These are phyloP conservation scores for Petunia hybrid DNA, from an alignment of 305 asterid species.

Conservation along the genomic window DNA sequence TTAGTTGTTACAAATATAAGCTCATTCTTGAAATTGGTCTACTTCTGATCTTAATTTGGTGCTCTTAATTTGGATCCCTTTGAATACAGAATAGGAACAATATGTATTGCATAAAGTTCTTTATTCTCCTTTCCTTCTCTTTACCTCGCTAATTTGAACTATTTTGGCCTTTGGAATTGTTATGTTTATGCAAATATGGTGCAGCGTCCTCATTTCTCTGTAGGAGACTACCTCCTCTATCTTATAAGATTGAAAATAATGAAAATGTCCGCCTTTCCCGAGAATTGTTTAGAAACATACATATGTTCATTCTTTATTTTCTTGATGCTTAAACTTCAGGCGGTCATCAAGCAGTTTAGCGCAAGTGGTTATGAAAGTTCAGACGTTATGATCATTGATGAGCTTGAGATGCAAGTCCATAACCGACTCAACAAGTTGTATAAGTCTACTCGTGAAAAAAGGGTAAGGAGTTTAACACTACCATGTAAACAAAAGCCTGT, in stretches of 20 bases:
- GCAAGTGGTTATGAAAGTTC: slow-evolving; percentile 94
- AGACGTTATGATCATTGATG: slow-evolving; percentile 85
- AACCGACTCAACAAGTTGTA: slow-evolving; percentile 87
- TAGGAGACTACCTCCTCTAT: background rate
- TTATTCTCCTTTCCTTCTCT: background rate
- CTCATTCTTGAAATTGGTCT: background rate
- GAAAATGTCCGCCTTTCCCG: background rate
- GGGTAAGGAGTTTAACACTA: slow-evolving; percentile 56
- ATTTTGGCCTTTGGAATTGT: background rate
- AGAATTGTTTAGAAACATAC: background rate
- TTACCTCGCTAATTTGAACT: background rate
- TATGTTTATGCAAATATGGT: slow-evolving; percentile 13
- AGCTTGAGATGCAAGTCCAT: slow-evolving; percentile 90
- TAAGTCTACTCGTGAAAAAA: slow-evolving; percentile 87
- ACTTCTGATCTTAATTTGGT: background rate
- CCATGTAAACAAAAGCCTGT: background rate
- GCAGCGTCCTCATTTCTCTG: background rate
- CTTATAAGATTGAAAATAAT: background rate
- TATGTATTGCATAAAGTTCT: background rate
- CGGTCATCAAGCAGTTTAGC: slow-evolving; percentile 93
- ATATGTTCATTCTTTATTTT: background rate
- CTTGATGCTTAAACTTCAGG: slow-evolving; percentile 53
- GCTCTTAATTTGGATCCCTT: background rate
- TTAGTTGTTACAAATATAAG: background rate
- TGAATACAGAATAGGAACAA: no score